These are phyloP conservation scores for Musa itinerans DNA, from an alignment of 176 grass and related monocot genomes.

Conservation along the genomic window DNA sequence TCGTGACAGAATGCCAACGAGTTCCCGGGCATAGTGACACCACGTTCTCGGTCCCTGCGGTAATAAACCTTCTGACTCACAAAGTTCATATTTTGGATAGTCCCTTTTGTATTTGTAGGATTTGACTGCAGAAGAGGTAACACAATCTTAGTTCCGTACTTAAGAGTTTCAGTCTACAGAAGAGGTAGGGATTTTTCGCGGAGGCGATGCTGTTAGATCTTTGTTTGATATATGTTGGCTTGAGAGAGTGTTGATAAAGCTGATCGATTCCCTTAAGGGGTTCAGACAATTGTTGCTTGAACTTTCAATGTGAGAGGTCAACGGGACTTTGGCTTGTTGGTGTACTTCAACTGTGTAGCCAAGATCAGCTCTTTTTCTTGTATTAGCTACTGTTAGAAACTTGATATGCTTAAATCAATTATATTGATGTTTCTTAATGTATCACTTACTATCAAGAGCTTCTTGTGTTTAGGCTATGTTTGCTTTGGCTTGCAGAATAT, in stretches of 20 bases:
- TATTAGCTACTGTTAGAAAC: too few species aligned
- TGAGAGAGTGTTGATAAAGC: not conserved
- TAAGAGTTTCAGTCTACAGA: too few species aligned
- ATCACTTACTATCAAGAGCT: not conserved
- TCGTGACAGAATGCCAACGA: constrained; percentile 55
- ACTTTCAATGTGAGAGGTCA: not conserved
- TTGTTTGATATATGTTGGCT: not conserved
- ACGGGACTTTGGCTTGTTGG: not conserved
- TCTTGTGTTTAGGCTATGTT: not conserved
- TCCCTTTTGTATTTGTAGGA: too few species aligned
- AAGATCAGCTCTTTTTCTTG: too few species aligned
- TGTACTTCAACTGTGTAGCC: not conserved
- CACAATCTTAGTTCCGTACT: too few species aligned
- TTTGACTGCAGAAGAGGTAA: too few species aligned
- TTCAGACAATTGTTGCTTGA: not conserved
- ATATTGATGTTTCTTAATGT: too few species aligned
- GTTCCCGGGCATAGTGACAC: constrained; percentile 12
- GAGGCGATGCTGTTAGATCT: not conserved
- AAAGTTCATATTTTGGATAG: not conserved
- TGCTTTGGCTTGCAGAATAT: not conserved
- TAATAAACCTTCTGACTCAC: constrained; percentile 27
- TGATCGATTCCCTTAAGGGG: not conserved
- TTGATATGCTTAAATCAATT: too few species aligned
- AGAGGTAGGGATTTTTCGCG: too few species aligned
- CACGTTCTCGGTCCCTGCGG: constrained; percentile 73